These are phyloP conservation scores for Rhodofomes roseus DNA, from an alignment of 1,284 basidiomycete species.

Conservation along the genomic window DNA sequence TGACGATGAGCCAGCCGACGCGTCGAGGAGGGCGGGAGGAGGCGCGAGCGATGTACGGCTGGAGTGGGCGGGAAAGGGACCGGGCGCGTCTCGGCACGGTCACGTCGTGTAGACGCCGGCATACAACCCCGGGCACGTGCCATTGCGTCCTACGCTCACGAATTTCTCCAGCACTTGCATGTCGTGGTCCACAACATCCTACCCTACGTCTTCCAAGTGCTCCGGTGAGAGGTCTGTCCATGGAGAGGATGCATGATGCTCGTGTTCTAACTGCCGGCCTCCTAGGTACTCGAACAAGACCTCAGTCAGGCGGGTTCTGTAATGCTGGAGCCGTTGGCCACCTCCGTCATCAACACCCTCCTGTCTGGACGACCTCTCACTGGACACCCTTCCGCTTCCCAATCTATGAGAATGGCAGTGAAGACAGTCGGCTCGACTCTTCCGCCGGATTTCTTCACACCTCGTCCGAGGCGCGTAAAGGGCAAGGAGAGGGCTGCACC, in stretches of 20 bases:
- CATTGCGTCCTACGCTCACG: background rate
- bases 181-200: constrained; percentile 12
- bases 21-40: background rate
- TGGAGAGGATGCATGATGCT: background rate
- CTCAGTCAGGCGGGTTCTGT: constrained; percentile 38
- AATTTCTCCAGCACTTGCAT: constrained; percentile 11
- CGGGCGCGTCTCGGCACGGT: background rate
- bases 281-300: constrained; percentile 15
- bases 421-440: constrained; percentile 27
- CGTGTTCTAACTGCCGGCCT: background rate
- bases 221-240: background rate
- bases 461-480: constrained; percentile 43
- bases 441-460: constrained; percentile 50
- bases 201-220: constrained; percentile 16
- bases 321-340: constrained; percentile 48
- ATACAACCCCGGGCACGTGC: constrained; percentile 12
- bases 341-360: constrained; percentile 47
- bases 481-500: constrained; percentile 47
- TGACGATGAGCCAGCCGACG: background rate
- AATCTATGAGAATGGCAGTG: constrained; percentile 19
- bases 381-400: constrained; percentile 17
- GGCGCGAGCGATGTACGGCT: background rate
- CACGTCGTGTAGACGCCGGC: background rate
- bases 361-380: constrained; percentile 40
- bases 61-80: background rate